These are phyloP conservation scores for Talaromyces funiculosus DNA, from an alignment of 2,329 filamentous ascomycete genomes.

Conservation along the genomic window DNA sequence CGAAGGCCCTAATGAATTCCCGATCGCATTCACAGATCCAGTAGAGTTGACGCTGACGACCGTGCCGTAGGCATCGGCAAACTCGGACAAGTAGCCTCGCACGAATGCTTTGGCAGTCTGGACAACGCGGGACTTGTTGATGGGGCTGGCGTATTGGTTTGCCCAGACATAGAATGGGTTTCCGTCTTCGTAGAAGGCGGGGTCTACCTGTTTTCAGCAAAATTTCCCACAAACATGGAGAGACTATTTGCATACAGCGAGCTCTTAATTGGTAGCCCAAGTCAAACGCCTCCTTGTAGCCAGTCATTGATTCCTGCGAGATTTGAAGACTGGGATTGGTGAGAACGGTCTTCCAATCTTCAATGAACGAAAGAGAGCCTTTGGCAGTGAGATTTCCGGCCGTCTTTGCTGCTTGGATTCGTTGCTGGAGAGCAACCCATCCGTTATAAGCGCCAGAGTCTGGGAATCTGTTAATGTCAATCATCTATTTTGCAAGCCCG, in stretches of 20 bases:
- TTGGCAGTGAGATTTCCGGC: conserved; percentile 46
- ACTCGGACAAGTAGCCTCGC: conserved; percentile 54
- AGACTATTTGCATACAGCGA: neutral
- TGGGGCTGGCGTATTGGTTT: conserved; percentile 56
- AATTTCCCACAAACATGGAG: too few relatives aligned
- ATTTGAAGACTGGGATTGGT: conserved; percentile 53
- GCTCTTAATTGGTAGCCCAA: conserved; percentile 8
- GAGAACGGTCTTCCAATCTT: conserved; percentile 54
- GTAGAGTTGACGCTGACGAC: conserved; percentile 56
- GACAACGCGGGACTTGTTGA: conserved; percentile 40
- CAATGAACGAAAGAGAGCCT: conserved; percentile 52
- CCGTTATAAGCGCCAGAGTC: conserved; percentile 55
- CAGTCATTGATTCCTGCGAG: conserved; percentile 54
- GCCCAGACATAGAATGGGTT: conserved; percentile 56
- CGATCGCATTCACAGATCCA: conserved; percentile 47
- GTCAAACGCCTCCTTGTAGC: conserved; percentile 50
- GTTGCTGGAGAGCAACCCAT: conserved; percentile 42
- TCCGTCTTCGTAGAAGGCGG: conserved; percentile 46
- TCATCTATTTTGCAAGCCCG: neutral
- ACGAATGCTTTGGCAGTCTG: conserved; percentile 59
- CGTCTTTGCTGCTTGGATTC: conserved; percentile 42
- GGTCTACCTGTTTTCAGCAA: conserved; percentile 27
- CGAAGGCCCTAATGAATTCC: conserved; percentile 59
- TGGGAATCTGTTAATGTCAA: conserved; percentile 28
- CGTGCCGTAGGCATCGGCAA: conserved; percentile 49